Base-by-base conservation (phyloP, 768 basidiomycete genomes). In the Trametes coccinea region DNA sequence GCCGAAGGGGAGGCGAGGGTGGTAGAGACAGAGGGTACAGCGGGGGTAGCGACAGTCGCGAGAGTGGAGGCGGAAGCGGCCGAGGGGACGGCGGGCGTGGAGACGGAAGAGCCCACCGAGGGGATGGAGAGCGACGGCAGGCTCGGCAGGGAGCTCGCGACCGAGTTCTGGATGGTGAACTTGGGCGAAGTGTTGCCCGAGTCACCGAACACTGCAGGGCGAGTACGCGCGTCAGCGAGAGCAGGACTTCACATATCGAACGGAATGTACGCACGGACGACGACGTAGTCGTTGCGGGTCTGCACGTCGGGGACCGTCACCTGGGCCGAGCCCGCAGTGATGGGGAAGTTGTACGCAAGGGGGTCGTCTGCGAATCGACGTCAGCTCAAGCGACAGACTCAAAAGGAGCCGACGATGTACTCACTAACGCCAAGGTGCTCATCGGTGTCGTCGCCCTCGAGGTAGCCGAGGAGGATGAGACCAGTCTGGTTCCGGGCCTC, bases 371-470 rank as follows among this genome's bases (percentile, higher is more conserved):
- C 22, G 27, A 59, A 6, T 5, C 5, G 41, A 14, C 41, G n/a
- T 43, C n/a, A 43, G 41, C 41, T 13, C 10, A 22, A 22, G 22
- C 22, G 22, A 22, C 22, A 22, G 22, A 22, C 22, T 13, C 13
- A 13, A 0, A 43, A 43, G 8, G 41, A 22, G 22, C 22, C 22
- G 22, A 22, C 22, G 22, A 22, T 43, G 14, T 43, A 43, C 41
- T 59, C 61, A 86, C 86, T 44, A 37, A 75, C 68, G 59, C 85
- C 77, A 62, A 86, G 72, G 63, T 85, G 76, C 69, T 85, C 84
- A 54, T 78, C 80, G 56, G 64, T 68, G 39, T 66, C 65, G 54
- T 72, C 71, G 56, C 68, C 66, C 56, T 70, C 64, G 59, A 66
- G 17, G 61, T 72, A 73, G 9, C 85, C 86, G 29, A 87, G 77